phyloP scores from a whole-genome alignment of 352 stramenopile genomes.

The Phytophthora pinifolia region DNA sequence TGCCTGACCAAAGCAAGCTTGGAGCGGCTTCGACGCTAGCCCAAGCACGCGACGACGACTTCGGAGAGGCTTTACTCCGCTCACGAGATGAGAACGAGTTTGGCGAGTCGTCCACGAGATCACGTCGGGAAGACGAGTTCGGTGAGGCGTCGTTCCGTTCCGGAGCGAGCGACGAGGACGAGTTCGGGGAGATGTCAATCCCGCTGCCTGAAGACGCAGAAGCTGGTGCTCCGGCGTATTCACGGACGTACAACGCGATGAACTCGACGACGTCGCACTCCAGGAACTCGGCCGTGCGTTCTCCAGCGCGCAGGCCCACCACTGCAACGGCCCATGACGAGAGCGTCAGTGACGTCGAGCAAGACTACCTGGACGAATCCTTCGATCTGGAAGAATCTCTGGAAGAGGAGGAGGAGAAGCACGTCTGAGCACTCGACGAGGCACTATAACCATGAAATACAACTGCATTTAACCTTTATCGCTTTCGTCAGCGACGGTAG shows the following conservation, averaged over 20 bases:
- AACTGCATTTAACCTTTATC: slow-evolving; percentile 5
- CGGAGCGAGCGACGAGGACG: neutral
- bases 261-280: neutral
- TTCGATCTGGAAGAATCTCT: slow-evolving; percentile 81
- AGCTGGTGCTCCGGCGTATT: neutral
- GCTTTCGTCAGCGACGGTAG: slow-evolving; percentile 22
- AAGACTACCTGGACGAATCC: slow-evolving; percentile 69
- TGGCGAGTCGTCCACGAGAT: neutral
- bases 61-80: slow-evolving; percentile 1
- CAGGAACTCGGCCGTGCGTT: too few relatives aligned
- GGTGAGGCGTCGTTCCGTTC: neutral
- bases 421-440: slow-evolving; percentile 13
- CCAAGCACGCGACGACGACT: slow-evolving; percentile 3
- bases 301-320: neutral
- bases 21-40: neutral
- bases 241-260: neutral
- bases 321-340: slow-evolving; percentile 7
- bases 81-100: slow-evolving; percentile 3
- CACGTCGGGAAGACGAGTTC: neutral
- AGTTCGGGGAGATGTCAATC: slow-evolving; percentile 22
- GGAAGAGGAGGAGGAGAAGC: slow-evolving; percentile 46
- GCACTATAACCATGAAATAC: slow-evolving; percentile 13
- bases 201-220: slow-evolving; percentile 10
- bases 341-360: slow-evolving; percentile 35
- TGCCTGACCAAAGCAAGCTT: too few relatives aligned